A percentile compares a stretch with the other conserved stretches of the same genome.
These are phyloP conservation scores for Kluyveromyces marxianus DNA, from an alignment of 1,139 yeast species.

Conservation along the genomic window DNA sequence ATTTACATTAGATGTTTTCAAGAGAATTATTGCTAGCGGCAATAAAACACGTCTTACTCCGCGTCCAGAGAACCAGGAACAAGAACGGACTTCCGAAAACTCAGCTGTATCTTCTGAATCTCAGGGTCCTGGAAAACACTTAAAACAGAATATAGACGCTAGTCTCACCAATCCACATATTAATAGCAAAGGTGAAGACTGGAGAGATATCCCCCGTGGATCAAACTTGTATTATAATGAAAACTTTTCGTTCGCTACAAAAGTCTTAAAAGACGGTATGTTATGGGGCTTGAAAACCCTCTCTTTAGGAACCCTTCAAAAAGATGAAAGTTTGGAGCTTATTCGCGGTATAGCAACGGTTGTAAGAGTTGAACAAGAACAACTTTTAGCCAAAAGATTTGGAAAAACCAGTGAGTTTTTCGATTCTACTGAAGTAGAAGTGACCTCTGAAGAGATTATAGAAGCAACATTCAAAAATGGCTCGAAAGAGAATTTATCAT, in stretches of 20 bases:
- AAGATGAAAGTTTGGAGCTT: too few relatives aligned
- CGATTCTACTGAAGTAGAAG: constrained; percentile 15
- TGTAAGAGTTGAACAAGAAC: constrained; percentile 38
- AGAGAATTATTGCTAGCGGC: too few relatives aligned
- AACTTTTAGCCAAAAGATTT: neutral
- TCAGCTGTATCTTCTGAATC: too few relatives aligned
- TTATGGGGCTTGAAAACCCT: too few relatives aligned
- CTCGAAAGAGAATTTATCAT: neutral
- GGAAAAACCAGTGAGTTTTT: constrained; percentile 2
- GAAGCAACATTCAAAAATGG: constrained; percentile 37
- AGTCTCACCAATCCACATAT: constrained; percentile 30
- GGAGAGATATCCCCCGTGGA: constrained; percentile 64
- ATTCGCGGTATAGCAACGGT: constrained; percentile 42
- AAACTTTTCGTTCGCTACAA: constrained; percentile 17
- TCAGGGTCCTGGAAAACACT: too few relatives aligned
- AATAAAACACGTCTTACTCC: too few relatives aligned
- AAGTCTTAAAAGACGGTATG: constrained; percentile 4
- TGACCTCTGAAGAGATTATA: constrained; percentile 46
- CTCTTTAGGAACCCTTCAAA: too few relatives aligned
- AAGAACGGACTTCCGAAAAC: too few relatives aligned
- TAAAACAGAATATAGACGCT: too few relatives aligned
- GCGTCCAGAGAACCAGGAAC: too few relatives aligned
- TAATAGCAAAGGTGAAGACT: constrained; percentile 55
- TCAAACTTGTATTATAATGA: constrained; percentile 36
- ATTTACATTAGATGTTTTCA: too few relatives aligned